Evolutionary conservation across 1,139 yeast species (phyloP).

Genomic region (Debaryomyces psychrophilus): DNA sequence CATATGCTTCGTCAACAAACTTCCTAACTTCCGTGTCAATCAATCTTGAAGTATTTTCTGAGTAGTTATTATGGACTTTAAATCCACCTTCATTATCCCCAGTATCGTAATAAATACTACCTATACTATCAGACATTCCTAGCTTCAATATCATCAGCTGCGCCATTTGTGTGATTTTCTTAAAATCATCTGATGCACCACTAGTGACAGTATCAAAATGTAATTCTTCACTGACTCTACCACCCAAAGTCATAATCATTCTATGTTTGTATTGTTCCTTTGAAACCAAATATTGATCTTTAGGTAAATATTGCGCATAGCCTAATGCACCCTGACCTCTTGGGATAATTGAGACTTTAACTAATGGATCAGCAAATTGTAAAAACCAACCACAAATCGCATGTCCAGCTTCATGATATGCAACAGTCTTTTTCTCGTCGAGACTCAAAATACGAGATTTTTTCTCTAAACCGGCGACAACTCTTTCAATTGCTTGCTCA

Average conservation of each 20-base stretch:
- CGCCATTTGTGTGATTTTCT: conserved; percentile 77
- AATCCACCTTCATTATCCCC: conserved; percentile 49
- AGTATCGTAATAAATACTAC: conserved; percentile 56
- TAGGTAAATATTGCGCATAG: conserved; percentile 81
- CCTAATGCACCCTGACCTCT: conserved; percentile 86
- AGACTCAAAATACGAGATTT: conserved; percentile 69
- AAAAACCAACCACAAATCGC: conserved; percentile 81
- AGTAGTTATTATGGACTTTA: conserved; percentile 68
- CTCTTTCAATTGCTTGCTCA: conserved; percentile 81
- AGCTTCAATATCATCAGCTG: conserved; percentile 74
- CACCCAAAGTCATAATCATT: conserved; percentile 82
- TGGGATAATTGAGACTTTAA: conserved; percentile 81
- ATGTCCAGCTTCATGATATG: conserved; percentile 84
- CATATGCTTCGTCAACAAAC: conserved; percentile 55
- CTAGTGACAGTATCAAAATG: conserved; percentile 78
- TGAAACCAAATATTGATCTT: conserved; percentile 69
- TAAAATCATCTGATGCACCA: conserved; percentile 82
- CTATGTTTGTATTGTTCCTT: conserved; percentile 69
- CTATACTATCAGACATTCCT: conserved; percentile 75
- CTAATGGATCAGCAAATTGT: conserved; percentile 72
- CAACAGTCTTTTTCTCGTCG: conserved; percentile 73
- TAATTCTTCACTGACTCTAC: conserved; percentile 76
- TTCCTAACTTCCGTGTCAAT: conserved; percentile 71
- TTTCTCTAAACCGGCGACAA: conserved; percentile 78
- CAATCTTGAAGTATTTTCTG: conserved; percentile 66